Conservation (phyloP, 768 basidiomycete species). For the Pisolithus sp. region DNA sequence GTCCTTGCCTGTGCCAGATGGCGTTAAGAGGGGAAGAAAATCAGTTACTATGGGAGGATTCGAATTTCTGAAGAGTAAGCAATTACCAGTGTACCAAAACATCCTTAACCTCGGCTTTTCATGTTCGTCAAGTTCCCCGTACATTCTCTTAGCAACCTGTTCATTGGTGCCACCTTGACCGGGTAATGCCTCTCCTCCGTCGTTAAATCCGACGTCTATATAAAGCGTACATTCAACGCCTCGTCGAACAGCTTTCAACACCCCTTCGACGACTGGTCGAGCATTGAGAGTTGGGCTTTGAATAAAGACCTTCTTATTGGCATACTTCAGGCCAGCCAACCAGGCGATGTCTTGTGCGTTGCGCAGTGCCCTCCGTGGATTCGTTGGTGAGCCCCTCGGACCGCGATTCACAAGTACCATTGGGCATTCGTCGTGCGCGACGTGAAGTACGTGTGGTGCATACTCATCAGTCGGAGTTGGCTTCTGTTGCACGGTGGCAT, state of each 20-base stretch:
- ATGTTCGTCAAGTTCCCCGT: conserved; percentile 39
- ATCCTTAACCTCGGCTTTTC: conserved; percentile 42
- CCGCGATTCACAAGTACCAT: conserved; percentile 62
- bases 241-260: conserved; percentile 53
- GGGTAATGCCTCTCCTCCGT: conserved; percentile 57
- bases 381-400: conserved; percentile 51
- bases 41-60: neutral
- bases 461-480: conserved; percentile 40
- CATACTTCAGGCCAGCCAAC: conserved; percentile 57
- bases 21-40: neutral
- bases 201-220: conserved; percentile 51
- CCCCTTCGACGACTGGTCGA: conserved; percentile 49
- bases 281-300: conserved; percentile 74
- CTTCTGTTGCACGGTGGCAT: conserved; percentile 19
- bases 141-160: conserved; percentile 56
- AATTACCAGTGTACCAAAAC: conserved; percentile 45
- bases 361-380: conserved; percentile 32
- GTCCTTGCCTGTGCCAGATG: conserved; percentile 41
- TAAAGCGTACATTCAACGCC: conserved; percentile 57
- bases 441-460: conserved; percentile 55
- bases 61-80: neutral
- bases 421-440: conserved; percentile 50
- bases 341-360: conserved; percentile 65
- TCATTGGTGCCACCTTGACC: conserved; percentile 72
- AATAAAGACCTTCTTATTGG: conserved; percentile 58